Evolutionary conservation across 805 yeast species (phyloP).

Genomic region (Barnettozyma californica): DNA sequence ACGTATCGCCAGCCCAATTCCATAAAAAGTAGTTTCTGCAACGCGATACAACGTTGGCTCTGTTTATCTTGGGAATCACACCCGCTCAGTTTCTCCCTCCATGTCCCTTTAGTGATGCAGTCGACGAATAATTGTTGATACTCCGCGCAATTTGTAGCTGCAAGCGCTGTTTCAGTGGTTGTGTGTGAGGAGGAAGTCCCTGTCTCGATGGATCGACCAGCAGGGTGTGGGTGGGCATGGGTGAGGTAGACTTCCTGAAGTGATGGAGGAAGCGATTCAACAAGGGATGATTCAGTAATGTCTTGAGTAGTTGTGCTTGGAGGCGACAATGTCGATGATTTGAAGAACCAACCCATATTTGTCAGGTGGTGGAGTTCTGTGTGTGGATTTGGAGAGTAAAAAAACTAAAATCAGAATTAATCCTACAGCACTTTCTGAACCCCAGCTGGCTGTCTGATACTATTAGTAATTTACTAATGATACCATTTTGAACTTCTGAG

Average conservation of each 20-base stretch:
- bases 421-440: too few species aligned
- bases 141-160: slow-evolving; percentile 21
- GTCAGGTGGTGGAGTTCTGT: not conserved
- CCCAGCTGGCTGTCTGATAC: too few species aligned
- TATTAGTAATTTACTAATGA: too few species aligned
- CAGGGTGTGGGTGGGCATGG: not conserved
- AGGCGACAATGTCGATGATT: not conserved
- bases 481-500: too few species aligned
- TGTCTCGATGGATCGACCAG: not conserved
- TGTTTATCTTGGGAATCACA: slow-evolving; percentile 12
- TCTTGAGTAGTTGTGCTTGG: not conserved
- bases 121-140: slow-evolving; percentile 16
- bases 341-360: slow-evolving; percentile 6
- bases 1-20: slow-evolving; percentile 15
- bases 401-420: too few species aligned
- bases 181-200: not conserved
- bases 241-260: slow-evolving; percentile 1
- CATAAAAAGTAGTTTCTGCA: slow-evolving; percentile 15
- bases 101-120: slow-evolving; percentile 18
- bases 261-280: slow-evolving; percentile 4
- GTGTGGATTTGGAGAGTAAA: too few species aligned
- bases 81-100: slow-evolving; percentile 14
- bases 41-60: slow-evolving; percentile 14
- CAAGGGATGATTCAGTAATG: slow-evolving; percentile 1
- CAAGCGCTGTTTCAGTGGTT: not conserved